Evolutionary conservation across 345 rosid genomes (phyloP).

Genomic region (Citropsis articulata): DNA sequence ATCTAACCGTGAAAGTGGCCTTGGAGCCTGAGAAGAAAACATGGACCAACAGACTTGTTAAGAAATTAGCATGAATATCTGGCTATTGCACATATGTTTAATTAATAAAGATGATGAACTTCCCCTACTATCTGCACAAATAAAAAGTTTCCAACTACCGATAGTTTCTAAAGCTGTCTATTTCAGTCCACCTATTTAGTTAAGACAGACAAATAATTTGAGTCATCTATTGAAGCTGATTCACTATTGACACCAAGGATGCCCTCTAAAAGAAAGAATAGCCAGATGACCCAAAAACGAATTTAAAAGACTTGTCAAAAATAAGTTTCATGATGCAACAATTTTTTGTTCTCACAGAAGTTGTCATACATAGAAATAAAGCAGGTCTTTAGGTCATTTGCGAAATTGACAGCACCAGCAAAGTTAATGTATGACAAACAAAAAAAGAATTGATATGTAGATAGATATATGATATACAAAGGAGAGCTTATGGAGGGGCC

Average conservation of each 20-base stretch:
- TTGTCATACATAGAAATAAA: background rate
- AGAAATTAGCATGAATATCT: background rate
- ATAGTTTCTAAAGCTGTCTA: background rate
- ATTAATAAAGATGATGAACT: background rate
- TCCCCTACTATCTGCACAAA: background rate
- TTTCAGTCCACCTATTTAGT: background rate
- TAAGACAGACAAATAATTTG: background rate
- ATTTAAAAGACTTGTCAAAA: background rate
- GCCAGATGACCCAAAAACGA: no score
- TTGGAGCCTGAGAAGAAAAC: constrained; percentile 49
- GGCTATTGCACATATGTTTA: background rate
- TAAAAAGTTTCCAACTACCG: background rate
- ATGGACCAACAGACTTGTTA: background rate
- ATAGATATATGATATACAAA: background rate
- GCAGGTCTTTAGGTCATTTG: background rate
- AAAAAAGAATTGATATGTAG: background rate
- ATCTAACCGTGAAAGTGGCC: constrained; percentile 69
- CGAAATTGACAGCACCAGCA: background rate
- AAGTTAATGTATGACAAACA: background rate
- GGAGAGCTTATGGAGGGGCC: background rate
- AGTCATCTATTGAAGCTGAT: background rate
- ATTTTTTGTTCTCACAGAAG: background rate
- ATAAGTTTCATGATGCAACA: background rate
- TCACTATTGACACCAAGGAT: background rate
- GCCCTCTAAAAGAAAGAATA: background rate